Conservation (phyloP, 805 yeast genomes). For the Wickerhamomyces ciferrii region DNA sequence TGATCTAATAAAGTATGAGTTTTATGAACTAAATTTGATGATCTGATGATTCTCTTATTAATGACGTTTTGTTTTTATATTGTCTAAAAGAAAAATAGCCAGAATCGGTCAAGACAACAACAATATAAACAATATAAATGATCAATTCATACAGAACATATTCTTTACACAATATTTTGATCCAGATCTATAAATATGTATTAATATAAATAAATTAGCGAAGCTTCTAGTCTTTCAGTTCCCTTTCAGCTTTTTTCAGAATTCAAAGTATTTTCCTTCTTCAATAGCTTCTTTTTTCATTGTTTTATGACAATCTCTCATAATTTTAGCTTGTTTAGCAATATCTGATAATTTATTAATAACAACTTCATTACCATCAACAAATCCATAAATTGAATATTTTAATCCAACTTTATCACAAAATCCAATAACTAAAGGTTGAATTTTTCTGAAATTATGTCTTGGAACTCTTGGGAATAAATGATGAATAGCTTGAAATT, state of each 20-base stretch:
- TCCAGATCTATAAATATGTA: not conserved
- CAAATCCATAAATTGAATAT: conserved; percentile 82
- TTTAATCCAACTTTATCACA: conserved; percentile 72
- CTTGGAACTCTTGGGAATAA: conserved; percentile 86
- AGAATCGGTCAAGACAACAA: too few relatives aligned
- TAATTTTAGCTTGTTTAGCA: conserved; percentile 71
- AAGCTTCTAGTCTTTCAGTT: too few relatives aligned
- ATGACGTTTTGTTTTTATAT: too few relatives aligned
- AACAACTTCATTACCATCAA: conserved; percentile 69
- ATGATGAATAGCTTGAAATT: conserved; percentile 88
- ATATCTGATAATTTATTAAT: conserved; percentile 66
- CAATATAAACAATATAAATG: too few relatives aligned
- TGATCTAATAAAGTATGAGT: too few relatives aligned
- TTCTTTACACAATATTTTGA: too few relatives aligned
- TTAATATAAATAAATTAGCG: too few relatives aligned
- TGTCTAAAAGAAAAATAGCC: too few relatives aligned
- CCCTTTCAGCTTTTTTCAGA: not conserved
- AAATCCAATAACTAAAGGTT: conserved; percentile 65
- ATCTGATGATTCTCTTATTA: too few relatives aligned
- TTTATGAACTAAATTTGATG: too few relatives aligned
- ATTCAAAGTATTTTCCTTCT: conserved; percentile 18
- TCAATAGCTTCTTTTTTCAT: conserved; percentile 47
- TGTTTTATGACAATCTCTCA: conserved; percentile 66
- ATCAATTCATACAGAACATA: too few relatives aligned
- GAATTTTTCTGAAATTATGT: conserved; percentile 76